Conservation (phyloP, 169 alveolate genomes). For the Plasmodium cynomolgi region DNA sequence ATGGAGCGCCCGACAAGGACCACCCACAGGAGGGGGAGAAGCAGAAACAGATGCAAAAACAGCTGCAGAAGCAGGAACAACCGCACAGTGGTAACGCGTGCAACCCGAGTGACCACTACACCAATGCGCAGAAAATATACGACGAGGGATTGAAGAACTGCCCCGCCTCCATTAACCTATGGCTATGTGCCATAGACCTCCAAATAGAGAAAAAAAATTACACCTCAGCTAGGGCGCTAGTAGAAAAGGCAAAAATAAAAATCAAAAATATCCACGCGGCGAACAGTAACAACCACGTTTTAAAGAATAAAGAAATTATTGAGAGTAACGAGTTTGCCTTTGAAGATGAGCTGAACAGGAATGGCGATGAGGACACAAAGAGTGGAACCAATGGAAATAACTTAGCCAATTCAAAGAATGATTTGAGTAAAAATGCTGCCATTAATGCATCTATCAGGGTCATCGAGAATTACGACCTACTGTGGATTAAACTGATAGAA, state of each 20-base stretch:
- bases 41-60: background rate
- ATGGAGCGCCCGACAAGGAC: background rate
- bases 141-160: constrained; percentile 82
- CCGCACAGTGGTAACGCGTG: background rate
- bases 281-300: constrained; percentile 82
- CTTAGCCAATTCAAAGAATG: constrained; percentile 20
- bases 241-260: constrained; percentile 89
- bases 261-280: constrained; percentile 88
- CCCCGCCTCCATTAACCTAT: constrained; percentile 86
- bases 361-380: constrained; percentile 73
- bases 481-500: constrained; percentile 94
- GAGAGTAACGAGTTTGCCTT: constrained; percentile 72
- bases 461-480: constrained; percentile 84
- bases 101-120: background rate
- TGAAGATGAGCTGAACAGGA: constrained; percentile 72
- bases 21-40: background rate
- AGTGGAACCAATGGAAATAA: constrained; percentile 29
- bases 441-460: constrained; percentile 74
- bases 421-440: constrained; percentile 69
- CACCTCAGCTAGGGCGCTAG: constrained; percentile 92
- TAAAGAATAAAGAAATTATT: constrained; percentile 75
- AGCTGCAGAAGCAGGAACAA: background rate
- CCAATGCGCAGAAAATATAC: constrained; percentile 72
- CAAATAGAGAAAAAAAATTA: constrained; percentile 83
- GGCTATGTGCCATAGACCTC: constrained; percentile 92